Base-by-base conservation (phyloP, 306 rosid species). In the Rosa chinensis region DNA sequence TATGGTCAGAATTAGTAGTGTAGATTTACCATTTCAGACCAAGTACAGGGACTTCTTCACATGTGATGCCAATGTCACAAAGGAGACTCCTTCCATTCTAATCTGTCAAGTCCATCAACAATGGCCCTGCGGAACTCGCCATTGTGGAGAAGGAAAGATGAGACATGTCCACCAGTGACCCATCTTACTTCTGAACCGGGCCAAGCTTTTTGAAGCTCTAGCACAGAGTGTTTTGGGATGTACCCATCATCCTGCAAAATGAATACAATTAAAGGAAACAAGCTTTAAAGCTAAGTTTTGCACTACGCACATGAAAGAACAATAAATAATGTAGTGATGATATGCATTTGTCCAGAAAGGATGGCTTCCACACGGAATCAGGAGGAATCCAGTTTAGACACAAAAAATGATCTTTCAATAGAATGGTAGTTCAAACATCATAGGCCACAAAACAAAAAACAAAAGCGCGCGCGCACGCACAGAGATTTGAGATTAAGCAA, bases 131-230 rank as follows among this genome's bases (percentile, higher is more conserved):
- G 95, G 75, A 94, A 94, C 85, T 89, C 90, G 0, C 77, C 87
- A 11, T 91, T 92, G 88, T 89, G 99, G 44, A 92, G 97, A 87
- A 94, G 83, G 90, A 94, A 94, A 53, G 99, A 92, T 44, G 99
- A 94, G 80, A 92, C 97, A 53, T 94, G 97, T 40, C 97, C 99
- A 12, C 99, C 97, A 1, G 95, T 92, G 66, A 94, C 98, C 99
- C 99, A 95, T 88, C 99, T 87, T 80, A 95, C 97, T 84, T 95
- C 97, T 48, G 95, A 91, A 84, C 99, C 97, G 1, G 99, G 97
- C 99, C 97, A 92, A 66, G 97, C 99, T 76, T 89, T 91, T 79
- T 92, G 88, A 79, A 94, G 95, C 87, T 94, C 93, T 42, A 94
- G 84, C 80, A 92, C 93, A 0, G 97, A 92, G 84, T 91, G 97